Percentiles rank a stretch among this genome's conserved stretches.
Evolutionary conservation across 768 basidiomycete genomes (phyloP).

Genomic region (Kwoniella sp.): DNA sequence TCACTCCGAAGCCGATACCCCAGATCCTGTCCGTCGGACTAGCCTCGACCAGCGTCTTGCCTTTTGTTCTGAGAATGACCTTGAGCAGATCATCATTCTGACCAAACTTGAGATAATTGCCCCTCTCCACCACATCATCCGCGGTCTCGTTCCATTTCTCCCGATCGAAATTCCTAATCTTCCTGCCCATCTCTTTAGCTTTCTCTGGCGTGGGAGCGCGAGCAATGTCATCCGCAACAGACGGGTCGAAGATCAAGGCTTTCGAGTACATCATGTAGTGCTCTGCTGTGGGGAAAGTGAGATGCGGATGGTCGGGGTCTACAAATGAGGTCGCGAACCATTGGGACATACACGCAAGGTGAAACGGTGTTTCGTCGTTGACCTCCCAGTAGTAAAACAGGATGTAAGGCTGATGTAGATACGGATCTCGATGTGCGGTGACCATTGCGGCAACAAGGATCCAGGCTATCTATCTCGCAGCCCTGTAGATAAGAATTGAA

Average conservation of each 20-base stretch:
- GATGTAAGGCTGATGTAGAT: conserved; percentile 22
- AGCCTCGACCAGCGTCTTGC: conserved; percentile 72
- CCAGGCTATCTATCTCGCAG: not conserved
- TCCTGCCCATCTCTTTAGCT: conserved; percentile 64
- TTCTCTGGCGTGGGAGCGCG: conserved; percentile 57
- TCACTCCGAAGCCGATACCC: conserved; percentile 65
- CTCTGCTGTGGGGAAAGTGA: conserved; percentile 62
- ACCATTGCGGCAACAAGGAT: not conserved
- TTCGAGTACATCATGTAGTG: conserved; percentile 72
- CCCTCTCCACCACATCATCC: conserved; percentile 63
- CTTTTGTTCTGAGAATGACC: conserved; percentile 62
- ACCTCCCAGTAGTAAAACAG: conserved; percentile 35
- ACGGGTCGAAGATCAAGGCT: conserved; percentile 63
- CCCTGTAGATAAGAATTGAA: not conserved
- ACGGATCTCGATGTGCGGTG: conserved; percentile 9
- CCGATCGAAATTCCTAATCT: conserved; percentile 62
- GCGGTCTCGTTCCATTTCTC: conserved; percentile 60
- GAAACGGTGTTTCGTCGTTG: conserved; percentile 20
- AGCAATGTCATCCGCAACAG: conserved; percentile 60
- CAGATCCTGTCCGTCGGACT: conserved; percentile 68
- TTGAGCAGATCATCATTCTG: conserved; percentile 60
- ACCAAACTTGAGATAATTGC: conserved; percentile 64
- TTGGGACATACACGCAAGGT: conserved; percentile 37
- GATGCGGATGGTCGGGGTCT: conserved; percentile 23
- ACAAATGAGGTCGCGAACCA: conserved; percentile 34